Conservation (phyloP, 768 basidiomycete genomes). For the Suillus placidus region DNA sequence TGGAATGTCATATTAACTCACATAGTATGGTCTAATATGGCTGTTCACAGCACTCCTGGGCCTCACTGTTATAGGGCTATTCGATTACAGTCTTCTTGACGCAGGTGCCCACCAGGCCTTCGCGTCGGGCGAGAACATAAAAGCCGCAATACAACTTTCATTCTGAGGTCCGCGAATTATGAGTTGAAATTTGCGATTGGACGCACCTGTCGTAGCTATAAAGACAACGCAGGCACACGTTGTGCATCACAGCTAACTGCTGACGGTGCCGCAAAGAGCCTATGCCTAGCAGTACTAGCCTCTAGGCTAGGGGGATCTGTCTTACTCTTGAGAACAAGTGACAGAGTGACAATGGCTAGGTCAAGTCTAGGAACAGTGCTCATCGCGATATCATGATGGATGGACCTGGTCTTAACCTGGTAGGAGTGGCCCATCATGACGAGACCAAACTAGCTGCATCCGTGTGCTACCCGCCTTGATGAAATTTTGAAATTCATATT, state of each 20-base stretch:
- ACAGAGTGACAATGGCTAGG: neutral
- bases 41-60: too few species aligned
- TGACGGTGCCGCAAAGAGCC: neutral
- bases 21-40: too few species aligned
- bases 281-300: neutral
- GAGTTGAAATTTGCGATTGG: neutral
- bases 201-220: neutral
- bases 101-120: neutral
- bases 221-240: neutral
- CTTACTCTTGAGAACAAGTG: neutral
- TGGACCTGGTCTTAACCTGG: neutral
- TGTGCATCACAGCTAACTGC: neutral
- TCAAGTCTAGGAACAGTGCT: neutral
- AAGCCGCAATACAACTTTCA: neutral
- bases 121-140: neutral
- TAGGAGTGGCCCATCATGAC: neutral
- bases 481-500: neutral
- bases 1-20: too few species aligned
- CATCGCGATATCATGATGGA: neutral
- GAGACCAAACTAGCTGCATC: neutral
- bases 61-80: too few species aligned
- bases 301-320: neutral
- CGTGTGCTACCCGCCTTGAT: neutral
- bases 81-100: too few species aligned
- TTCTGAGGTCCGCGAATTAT: neutral